phyloP scores from a whole-genome alignment of 495 filamentous ascomycete genomes.

The Hypoxylon lienhwacheense region DNA sequence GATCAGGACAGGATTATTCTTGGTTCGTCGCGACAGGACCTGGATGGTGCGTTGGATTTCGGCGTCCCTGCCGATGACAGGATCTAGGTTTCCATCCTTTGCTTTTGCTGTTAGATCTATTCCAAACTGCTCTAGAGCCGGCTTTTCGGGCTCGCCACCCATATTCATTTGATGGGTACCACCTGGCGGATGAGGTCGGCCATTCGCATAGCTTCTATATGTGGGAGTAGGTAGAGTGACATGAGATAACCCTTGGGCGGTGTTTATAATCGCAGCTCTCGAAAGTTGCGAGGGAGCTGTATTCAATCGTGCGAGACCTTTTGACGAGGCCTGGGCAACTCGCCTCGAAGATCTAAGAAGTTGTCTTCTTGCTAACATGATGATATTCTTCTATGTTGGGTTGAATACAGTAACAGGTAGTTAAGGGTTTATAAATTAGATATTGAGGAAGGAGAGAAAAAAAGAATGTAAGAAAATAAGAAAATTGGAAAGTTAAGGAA shows the following conservation, averaged over 20 bases:
- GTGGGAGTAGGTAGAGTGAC: constrained; percentile 34
- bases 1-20: constrained; percentile 96
- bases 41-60: constrained; percentile 96
- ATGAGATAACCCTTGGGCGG: constrained; percentile 16
- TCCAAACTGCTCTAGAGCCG: constrained; percentile 87
- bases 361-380: constrained; percentile 47
- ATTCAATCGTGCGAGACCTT: constrained; percentile 29
- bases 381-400: neutral
- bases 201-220: constrained; percentile 70
- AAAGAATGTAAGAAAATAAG: neutral
- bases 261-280: constrained; percentile 24
- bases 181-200: constrained; percentile 81
- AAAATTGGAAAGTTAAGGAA: constrained; percentile 13
- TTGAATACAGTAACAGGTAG: neutral
- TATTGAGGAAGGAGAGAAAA: too few relatives aligned
- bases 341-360: constrained; percentile 42
- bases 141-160: constrained; percentile 75
- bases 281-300: constrained; percentile 33
- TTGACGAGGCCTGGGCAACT: constrained; percentile 40
- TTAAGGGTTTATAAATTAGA: too few relatives aligned
- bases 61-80: constrained; percentile 87
- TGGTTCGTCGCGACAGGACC: constrained; percentile 86
- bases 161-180: constrained; percentile 93
- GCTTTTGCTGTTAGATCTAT: constrained; percentile 87
- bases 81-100: constrained; percentile 87